phyloP scores from a whole-genome alignment of 495 filamentous ascomycete genomes.

The Penicillium longicatenatum region DNA sequence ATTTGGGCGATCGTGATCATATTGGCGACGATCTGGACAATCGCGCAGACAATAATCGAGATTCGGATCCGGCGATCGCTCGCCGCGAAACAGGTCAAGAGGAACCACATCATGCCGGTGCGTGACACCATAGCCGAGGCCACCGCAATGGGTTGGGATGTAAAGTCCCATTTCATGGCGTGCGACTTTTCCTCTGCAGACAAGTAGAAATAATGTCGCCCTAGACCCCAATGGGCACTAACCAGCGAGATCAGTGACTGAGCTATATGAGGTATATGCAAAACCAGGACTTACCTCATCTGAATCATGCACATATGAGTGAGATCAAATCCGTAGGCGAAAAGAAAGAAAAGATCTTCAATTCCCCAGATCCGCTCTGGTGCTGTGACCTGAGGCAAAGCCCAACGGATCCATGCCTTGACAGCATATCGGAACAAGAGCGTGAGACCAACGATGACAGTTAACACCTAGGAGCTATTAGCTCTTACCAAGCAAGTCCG shows the following conservation, averaged over 20 bases:
- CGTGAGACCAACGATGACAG: slow-evolving; percentile 30
- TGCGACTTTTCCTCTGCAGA: slow-evolving; percentile 17
- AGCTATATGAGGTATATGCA: not conserved
- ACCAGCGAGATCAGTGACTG: slow-evolving; percentile 2
- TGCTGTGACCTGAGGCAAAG: slow-evolving; percentile 35
- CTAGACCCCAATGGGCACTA: slow-evolving; percentile 35
- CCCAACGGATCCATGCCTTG: slow-evolving; percentile 40
- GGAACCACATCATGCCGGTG: slow-evolving; percentile 44
- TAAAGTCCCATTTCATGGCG: slow-evolving; percentile 36
- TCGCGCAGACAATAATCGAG: slow-evolving; percentile 33
- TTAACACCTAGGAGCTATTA: slow-evolving; percentile 28
- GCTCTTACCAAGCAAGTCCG: not conserved
- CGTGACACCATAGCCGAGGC: slow-evolving; percentile 47
- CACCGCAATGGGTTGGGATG: slow-evolving; percentile 44
- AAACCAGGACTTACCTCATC: slow-evolving; percentile 23
- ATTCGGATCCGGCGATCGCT: slow-evolving; percentile 33
- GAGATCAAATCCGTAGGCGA: slow-evolving; percentile 34
- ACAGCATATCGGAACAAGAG: slow-evolving; percentile 35
- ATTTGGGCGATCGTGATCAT: slow-evolving; percentile 39
- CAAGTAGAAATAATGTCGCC: slow-evolving; percentile 36
- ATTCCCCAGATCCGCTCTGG: slow-evolving; percentile 37
- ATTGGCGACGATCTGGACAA: slow-evolving; percentile 37
- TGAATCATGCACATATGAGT: slow-evolving; percentile 37
- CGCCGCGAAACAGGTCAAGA: slow-evolving; percentile 37
- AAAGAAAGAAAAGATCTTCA: slow-evolving; percentile 37